Evolutionary conservation across 768 basidiomycete genomes (phyloP).

Genomic region (Coprinellus aureogranulatus): DNA sequence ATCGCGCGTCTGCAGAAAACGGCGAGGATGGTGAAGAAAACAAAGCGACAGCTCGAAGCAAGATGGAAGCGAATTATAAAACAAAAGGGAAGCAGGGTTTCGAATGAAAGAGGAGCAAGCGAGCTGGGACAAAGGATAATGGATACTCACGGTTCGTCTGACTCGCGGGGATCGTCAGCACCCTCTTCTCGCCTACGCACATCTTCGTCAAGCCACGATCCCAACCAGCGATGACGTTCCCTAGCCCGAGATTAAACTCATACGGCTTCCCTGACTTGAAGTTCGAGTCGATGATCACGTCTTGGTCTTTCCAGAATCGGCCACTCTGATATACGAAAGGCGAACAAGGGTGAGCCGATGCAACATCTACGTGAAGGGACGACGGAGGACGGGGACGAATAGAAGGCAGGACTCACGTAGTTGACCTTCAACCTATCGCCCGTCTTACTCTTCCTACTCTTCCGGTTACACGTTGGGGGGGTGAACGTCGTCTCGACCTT

Average conservation of each 20-base stretch:
- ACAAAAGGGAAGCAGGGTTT: too few species aligned
- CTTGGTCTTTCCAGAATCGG: background rate
- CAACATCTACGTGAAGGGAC: too few species aligned
- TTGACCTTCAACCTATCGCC: slow-evolving; percentile 5
- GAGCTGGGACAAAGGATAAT: background rate
- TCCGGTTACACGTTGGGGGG: background rate
- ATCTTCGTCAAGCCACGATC: background rate
- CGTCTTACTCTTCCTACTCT: background rate
- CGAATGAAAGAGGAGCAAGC: background rate
- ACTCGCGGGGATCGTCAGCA: background rate
- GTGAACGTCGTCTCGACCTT: slow-evolving; percentile 3
- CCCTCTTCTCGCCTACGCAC: background rate
- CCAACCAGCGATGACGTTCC: background rate
- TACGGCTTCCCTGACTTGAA: slow-evolving; percentile 3
- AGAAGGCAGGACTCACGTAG: background rate
- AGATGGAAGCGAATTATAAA: too few species aligned
- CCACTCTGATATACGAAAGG: background rate
- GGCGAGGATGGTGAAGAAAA: too few species aligned
- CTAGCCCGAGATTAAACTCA: background rate
- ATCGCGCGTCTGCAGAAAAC: too few species aligned
- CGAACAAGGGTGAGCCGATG: too few species aligned
- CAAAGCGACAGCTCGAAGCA: too few species aligned
- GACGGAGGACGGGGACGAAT: background rate
- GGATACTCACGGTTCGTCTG: background rate
- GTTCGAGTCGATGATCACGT: slow-evolving; percentile 2